These are phyloP conservation scores for Pseudozyma thailandica DNA, from an alignment of 1,284 basidiomycete genomes.

Conservation along the genomic window DNA sequence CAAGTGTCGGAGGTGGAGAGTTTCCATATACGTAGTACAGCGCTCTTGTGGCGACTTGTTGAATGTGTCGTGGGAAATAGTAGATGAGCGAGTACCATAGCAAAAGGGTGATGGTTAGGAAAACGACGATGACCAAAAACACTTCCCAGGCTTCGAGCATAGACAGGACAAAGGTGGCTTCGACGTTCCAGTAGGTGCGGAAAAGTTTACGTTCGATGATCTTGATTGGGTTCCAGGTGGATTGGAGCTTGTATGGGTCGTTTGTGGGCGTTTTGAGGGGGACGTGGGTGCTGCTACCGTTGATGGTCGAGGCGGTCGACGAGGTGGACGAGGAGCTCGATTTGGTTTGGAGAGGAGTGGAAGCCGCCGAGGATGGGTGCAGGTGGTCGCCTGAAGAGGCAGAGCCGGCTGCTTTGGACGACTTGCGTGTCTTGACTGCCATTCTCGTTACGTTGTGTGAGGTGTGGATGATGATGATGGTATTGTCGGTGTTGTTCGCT, in stretches of 20 bases:
- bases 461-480: not conserved
- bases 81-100: constrained; percentile 37
- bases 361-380: constrained; percentile 23
- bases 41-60: constrained; percentile 27
- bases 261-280: constrained; percentile 4
- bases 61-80: constrained; percentile 44
- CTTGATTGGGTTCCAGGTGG: constrained; percentile 44
- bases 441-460: not conserved
- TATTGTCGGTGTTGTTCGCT: not conserved
- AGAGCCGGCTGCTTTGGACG: constrained; percentile 6
- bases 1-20: constrained; percentile 27
- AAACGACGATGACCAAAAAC: constrained; percentile 39
- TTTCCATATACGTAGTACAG: constrained; percentile 51
- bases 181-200: constrained; percentile 39
- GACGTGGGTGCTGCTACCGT: constrained; percentile 13
- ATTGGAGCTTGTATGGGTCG: constrained; percentile 4
- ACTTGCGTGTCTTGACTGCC: constrained; percentile 28
- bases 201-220: constrained; percentile 47
- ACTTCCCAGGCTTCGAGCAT: constrained; percentile 54
- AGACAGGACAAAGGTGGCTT: constrained; percentile 39
- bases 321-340: constrained; percentile 18
- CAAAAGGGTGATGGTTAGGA: constrained; percentile 21
- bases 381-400: constrained; percentile 13
- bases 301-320: constrained; percentile 15
- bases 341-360: constrained; percentile 4